phyloP scores from a whole-genome alignment of 164 flowering plant species.

The Liriodendron chinense region DNA sequence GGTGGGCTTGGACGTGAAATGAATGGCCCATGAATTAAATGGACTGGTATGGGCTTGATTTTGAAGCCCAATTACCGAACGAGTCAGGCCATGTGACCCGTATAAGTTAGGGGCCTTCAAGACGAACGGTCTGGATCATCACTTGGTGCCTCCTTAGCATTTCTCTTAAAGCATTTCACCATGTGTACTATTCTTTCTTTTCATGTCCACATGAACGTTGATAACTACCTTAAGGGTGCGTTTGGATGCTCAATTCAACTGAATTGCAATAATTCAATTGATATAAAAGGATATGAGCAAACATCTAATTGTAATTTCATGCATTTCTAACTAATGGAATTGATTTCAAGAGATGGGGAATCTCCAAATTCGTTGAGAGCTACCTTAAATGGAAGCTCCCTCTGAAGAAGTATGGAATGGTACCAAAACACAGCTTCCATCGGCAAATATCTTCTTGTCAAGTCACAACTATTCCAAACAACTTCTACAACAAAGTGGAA shows the following conservation, averaged over 20 bases:
- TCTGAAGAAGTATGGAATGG: conserved; percentile 45
- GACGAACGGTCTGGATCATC: too few species aligned
- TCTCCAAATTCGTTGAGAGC: conserved; percentile 58
- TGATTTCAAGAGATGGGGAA: conserved; percentile 54
- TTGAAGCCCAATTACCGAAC: too few species aligned
- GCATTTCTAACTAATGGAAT: background rate
- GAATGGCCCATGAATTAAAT: too few species aligned
- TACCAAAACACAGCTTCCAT: conserved; percentile 56
- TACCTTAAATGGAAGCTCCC: conserved; percentile 38
- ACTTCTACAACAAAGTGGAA: conserved; percentile 54
- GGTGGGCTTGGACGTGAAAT: too few species aligned
- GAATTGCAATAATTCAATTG: background rate
- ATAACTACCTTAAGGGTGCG: background rate
- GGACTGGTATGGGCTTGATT: too few species aligned
- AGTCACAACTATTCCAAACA: conserved; percentile 35
- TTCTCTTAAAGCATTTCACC: too few species aligned
- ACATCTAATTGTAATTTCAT: background rate
- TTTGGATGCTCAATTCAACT: background rate
- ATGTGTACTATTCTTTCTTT: too few species aligned
- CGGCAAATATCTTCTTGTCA: conserved; percentile 37
- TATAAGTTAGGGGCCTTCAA: too few species aligned
- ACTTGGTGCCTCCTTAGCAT: too few species aligned
- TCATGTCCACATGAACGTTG: too few species aligned
- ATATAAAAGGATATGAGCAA: background rate
- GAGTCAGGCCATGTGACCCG: too few species aligned